Conservation (phyloP, 345 rosid species). For the Euphorbia peplus region DNA sequence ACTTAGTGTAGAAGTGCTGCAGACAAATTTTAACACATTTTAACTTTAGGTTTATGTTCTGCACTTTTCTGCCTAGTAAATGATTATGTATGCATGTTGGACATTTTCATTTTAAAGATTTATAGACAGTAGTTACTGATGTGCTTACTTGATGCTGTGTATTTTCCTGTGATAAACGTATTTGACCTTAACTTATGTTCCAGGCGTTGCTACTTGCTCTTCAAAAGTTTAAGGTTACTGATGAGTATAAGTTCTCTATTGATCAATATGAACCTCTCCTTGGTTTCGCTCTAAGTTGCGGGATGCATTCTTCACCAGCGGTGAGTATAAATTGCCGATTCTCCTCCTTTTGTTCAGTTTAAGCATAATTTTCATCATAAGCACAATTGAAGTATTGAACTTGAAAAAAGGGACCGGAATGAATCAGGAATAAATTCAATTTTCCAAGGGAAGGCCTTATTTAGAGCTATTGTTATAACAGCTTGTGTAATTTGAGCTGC, state of each 20-base stretch:
- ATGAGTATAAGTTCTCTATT: constrained; percentile 44
- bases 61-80: not conserved
- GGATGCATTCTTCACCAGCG: constrained; percentile 67
- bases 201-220: constrained; percentile 57
- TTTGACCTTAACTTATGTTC: constrained; percentile 8
- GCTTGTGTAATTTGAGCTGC: not conserved
- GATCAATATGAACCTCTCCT: constrained; percentile 60
- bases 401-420: not conserved
- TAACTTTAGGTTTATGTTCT: not conserved
- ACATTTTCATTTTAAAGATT: not conserved
- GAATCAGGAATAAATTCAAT: not conserved
- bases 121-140: not conserved
- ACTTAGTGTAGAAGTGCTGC: not conserved
- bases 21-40: not conserved
- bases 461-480: not conserved
- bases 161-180: not conserved
- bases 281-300: constrained; percentile 55
- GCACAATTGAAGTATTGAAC: not conserved
- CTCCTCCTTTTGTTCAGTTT: not conserved
- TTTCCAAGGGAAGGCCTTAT: not conserved
- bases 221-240: constrained; percentile 50
- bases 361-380: constrained; percentile 2
- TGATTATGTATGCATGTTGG: not conserved
- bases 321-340: constrained; percentile 34
- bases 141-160: not conserved